A percentile compares a stretch with the other conserved stretches of the same genome.
phyloP scores from a whole-genome alignment of 495 filamentous ascomycete species.

The Platismatia glauca region DNA sequence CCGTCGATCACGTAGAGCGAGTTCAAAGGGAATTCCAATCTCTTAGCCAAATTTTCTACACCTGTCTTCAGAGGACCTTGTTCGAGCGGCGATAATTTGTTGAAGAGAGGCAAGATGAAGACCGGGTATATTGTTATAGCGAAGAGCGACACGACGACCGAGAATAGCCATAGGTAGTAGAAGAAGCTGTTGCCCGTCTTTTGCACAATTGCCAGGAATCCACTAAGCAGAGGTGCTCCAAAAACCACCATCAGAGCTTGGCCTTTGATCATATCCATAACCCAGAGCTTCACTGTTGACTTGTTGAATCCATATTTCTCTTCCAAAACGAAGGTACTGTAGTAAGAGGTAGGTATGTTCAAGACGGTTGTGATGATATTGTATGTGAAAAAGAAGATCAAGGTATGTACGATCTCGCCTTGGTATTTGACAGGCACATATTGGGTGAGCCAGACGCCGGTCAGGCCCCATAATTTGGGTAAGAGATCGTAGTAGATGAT shows the following conservation, averaged over 20 bases:
- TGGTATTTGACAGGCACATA: conserved; percentile 70
- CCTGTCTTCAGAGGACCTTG: conserved; percentile 78
- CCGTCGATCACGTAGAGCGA: conserved; percentile 95
- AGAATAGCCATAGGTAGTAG: conserved; percentile 95
- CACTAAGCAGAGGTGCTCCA: conserved; percentile 77
- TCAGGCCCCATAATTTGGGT: conserved; percentile 78
- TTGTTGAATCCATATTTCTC: conserved; percentile 99
- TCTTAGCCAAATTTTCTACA: conserved; percentile 76
- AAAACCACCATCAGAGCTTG: conserved; percentile 72
- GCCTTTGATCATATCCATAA: conserved; percentile 86
- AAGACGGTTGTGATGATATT: conserved; percentile 68
- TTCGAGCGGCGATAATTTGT: conserved; percentile 90
- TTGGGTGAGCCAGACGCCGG: conserved; percentile 60
- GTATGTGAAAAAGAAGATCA: conserved; percentile 85
- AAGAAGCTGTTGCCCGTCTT: conserved; percentile 88
- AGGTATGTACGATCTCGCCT: conserved; percentile 88
- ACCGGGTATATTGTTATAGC: conserved; percentile 96
- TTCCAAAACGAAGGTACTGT: conserved; percentile 90
- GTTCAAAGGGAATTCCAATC: conserved; percentile 79
- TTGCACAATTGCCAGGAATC: conserved; percentile 83
- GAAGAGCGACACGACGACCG: conserved; percentile 76
- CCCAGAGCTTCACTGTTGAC: conserved; percentile 79
- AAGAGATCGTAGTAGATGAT: conserved; percentile 87
- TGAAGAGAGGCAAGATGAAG: conserved; percentile 89
- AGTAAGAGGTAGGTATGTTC: conserved; percentile 74